Percentiles rank a stretch among this genome's conserved stretches.
Evolutionary conservation across 176 grass and related monocot species (phyloP).

Genomic region (Puya raimondii): DNA sequence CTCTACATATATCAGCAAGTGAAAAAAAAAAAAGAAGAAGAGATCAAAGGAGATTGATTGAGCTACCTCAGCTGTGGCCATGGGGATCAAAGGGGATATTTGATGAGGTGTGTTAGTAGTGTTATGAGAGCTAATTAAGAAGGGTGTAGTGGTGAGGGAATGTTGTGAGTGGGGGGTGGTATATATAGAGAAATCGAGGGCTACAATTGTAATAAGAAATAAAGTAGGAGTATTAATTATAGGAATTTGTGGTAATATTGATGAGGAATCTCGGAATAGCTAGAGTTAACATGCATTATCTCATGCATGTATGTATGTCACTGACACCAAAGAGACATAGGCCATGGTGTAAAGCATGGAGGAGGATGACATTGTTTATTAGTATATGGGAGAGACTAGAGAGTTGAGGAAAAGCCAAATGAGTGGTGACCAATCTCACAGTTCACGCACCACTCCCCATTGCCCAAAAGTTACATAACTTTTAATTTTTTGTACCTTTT

Average conservation of each 20-base stretch:
- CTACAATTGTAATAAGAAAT: conserved; percentile 26
- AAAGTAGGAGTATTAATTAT: neutral
- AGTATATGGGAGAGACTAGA: conserved; percentile 5
- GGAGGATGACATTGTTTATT: neutral
- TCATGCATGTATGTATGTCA: no score
- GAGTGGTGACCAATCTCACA: conserved; percentile 9
- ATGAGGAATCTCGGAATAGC: conserved; percentile 21
- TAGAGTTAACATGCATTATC: no score
- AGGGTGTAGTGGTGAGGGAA: conserved; percentile 19
- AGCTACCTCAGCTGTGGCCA: conserved; percentile 66
- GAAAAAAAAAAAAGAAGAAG: neutral
- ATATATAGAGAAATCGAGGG: conserved; percentile 31
- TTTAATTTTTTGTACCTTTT: no score
- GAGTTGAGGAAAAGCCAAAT: conserved; percentile 17
- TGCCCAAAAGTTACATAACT: no score
- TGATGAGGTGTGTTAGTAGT: no score
- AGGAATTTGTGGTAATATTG: neutral
- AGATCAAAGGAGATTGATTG: neutral
- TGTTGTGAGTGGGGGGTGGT: conserved; percentile 6
- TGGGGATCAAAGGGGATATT: conserved; percentile 15
- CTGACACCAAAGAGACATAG: no score
- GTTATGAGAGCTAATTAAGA: neutral
- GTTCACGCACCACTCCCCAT: neutral
- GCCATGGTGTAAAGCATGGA: no score
- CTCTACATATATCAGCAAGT: no score